Base-by-base conservation (phyloP, 495 filamentous ascomycete species). In the Barbatosphaeria neglecta region DNA sequence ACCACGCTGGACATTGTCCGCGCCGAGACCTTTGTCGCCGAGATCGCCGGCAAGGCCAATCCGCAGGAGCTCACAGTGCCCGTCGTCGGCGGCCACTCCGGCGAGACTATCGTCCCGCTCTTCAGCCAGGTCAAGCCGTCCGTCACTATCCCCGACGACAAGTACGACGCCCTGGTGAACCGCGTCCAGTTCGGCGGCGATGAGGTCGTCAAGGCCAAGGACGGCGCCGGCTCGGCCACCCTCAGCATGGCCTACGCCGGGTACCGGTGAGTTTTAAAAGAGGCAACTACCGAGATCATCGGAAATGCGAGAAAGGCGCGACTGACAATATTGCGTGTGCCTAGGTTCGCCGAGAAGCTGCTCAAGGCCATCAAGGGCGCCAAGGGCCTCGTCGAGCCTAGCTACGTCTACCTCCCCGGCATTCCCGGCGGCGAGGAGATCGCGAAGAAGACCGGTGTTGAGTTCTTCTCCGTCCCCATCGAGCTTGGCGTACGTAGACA, bases 171-270 rank as follows among this genome's bases (percentile, higher is more conserved):
- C 47, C 75, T 97, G 39, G 78, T 93, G 59, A 84, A 95, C 66
- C 87, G 92, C 58, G 89, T 97, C 33, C 92, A 98, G 67, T 97
- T 95, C 56, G 93, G 93, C 60, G 92, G 92, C 67, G 92, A 98
- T 59, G 92, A 98, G 74, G 92, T 98, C 55, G 92, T 97, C 61
- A 81, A 92, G 74, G 92, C 92, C 61, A 98, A 98, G 83, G 86
- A 90, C 48, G 92, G 92, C 56, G 78, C 82, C 60, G 92, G 92
- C 51, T 95, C 90, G 33, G 92, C 92, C 52, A 98, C 92, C 47
- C 79, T 97, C 25, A 95, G 87, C 52, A 98, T 98, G 92, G 92
- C 92, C 46, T 96, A 85, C 62, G 92, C 92, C 55, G 92, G 93
- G 51, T 97, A 80, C 77, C 80, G 89, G 84, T 92, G 65, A 48